Base-by-base conservation (phyloP, 306 rosid species). In the Acacia acuminata region DNA sequence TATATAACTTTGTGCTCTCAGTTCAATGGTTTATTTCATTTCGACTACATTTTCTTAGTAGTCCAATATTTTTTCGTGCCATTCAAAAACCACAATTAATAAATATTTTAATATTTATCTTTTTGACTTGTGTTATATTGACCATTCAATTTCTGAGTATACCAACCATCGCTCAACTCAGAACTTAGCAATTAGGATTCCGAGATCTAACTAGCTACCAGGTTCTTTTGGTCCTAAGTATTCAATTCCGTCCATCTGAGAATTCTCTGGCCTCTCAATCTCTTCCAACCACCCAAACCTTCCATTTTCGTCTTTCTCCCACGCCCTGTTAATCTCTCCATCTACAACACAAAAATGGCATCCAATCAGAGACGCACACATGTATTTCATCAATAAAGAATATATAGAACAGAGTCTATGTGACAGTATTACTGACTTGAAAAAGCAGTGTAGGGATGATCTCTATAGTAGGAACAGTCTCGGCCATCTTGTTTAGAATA, bases 261-360 rank as follows among this genome's bases (percentile, higher is more conserved):
- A 83, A 76, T 92, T 81, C 78, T 86, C 91, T 44, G 91, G 94
- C 86, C 80, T 27, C 87, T 89, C 93, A 73, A 90, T 90, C 83
- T 90, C 97, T 83, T 92, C 97, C 73, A 92, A 74, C 94, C 97
- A 92, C 58, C 82, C 84, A 69, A 79, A 90, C 16, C 76, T 4
- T 8, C 68, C 79, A 19, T 22, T 44, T 42, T 83, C 90, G 79
- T 80, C 87, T 77, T 83, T 60, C 43, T 0, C 55, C 75, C 15
- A 60, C 67, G 9, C 79, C 2, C 20, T 76, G 34, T 40, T 71
- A 48, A 48, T 48, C 32, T 74, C 84, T n/a, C 73, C 89, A 74
- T 86, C 91, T 92, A 79, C 83, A 67, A 13, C 10, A 63, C 9
- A 24, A 27, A 13, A 61, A 34, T 14, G 47, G 64, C n/a, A 7